Evolutionary conservation across 371 early-diverging fungal genomes (phyloP), one percentile per base, ranked within the genome.

Genomic region (Mucor irregularis): DNA sequence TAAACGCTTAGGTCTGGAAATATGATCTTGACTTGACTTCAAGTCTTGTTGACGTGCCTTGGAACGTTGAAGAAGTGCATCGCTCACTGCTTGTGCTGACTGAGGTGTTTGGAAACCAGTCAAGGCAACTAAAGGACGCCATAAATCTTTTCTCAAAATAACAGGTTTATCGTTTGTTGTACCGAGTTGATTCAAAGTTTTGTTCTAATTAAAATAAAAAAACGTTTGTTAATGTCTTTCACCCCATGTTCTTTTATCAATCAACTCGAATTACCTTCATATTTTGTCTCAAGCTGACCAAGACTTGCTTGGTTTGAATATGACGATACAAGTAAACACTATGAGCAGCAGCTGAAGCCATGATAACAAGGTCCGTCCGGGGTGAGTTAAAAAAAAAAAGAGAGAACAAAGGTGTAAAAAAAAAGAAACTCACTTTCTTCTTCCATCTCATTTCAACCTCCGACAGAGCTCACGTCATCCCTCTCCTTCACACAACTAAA

Each of bases 271-370:
- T 34, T 61, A 72, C 80, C 73, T 76, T 69, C 57, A 76, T 68
- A 33, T 50, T 61, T 30, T 67, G 71, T 49, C 68, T 68, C 10
- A 64, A 58, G 59, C 74, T 75, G 9, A 84, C 81, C 55, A 84
- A 70, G 38, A 84, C 75, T 56, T 84, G 85, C 9, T 81, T 71
- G 45, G 85, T 82, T 56, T 84, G 85, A 57, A 84, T 71, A 60
- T 84, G 78, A 45, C 85, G 72, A 56, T 77, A 84, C 34, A 84
- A 70, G 48, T 81, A 81, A 34, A 84, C 69, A 25, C 74, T 54
- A n/a, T 44, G 49, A 28, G 51, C 38, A 22, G 28, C 14, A 28
- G 29, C 39, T n/a, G 40, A 52, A 31, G 52, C 31, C 52, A 52
- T 52, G 5, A 24, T 40, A 37, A 21, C 5, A 28, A 17, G 17